Conservation (phyloP, 768 basidiomycete species). For the Termitomyces heimii region DNA sequence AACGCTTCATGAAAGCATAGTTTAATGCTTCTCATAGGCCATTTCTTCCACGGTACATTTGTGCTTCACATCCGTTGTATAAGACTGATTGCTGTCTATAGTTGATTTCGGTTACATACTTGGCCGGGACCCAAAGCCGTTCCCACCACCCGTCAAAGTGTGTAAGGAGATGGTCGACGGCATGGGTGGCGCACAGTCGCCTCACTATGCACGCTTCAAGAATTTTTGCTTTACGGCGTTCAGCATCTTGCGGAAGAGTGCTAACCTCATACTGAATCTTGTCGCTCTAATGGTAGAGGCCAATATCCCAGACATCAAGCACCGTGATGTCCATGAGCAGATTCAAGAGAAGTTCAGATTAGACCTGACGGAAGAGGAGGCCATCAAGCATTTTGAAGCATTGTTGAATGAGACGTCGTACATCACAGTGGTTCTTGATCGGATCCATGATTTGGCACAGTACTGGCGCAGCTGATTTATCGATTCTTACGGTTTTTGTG, state of each 20-base stretch:
- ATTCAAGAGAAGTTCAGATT: conserved; percentile 96
- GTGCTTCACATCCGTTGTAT: conserved; percentile 5
- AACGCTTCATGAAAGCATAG: not conserved
- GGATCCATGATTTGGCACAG: conserved; percentile 88
- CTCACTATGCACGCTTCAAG: conserved; percentile 96
- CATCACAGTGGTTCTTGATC: conserved; percentile 87
- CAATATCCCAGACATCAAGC: conserved; percentile 96
- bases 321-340: conserved; percentile 80
- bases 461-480: conserved; percentile 68
- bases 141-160: conserved; percentile 96
- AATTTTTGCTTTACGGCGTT: conserved; percentile 98
- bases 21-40: conserved; percentile 38
- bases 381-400: conserved; percentile 94
- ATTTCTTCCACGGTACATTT: conserved; percentile 87
- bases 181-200: conserved; percentile 95
- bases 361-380: conserved; percentile 93
- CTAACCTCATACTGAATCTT: conserved; percentile 94
- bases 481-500: not conserved
- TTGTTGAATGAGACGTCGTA: conserved; percentile 93
- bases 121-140: conserved; percentile 95
- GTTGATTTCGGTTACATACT: conserved; percentile 99
- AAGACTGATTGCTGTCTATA: conserved; percentile 22
- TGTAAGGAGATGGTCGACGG: conserved; percentile 99
- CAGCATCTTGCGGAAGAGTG: conserved; percentile 91
- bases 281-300: conserved; percentile 97